Evolutionary conservation across 768 basidiomycete species (phyloP), one percentile per base, ranked within the genome.

Genomic region (Artomyces pyxidatus): DNA sequence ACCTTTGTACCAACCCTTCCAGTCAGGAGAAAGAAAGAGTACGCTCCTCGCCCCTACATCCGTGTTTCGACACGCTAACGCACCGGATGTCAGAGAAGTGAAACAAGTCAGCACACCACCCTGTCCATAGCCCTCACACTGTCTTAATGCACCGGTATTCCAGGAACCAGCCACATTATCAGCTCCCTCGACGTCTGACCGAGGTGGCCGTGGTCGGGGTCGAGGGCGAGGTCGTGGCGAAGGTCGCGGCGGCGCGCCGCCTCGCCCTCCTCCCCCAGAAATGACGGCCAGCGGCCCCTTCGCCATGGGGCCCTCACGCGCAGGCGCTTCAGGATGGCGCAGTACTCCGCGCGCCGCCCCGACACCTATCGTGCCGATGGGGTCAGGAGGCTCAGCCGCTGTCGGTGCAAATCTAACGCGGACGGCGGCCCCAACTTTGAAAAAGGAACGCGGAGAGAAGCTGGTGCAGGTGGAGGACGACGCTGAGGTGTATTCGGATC

Each of bases 271-370:
- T 41, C 65, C 75, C 2, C 69, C 69, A 6, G 82, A 86, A 66
- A 88, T 91, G 88, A 83, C 78, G 16, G 88, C 88, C 1, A 88
- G 85, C 59, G 88, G 88, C 3, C 88, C 88, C 12, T 91, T 91
- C 58, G 86, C 88, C 17, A 82, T 91, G 80, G 88, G 88, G 19
- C 88, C 88, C 28, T 73, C 85, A 21, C 71, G 86, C 56, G 76
- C 76, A 8, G 83, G 84, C 26, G 73, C 70, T 44, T 75, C 71
- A 50, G 70, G 71, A 12, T 75, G 78, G 45, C 71, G 76, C 32
- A 65, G 73, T 28, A 65, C 71, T 7, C 74, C 79, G 16, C 77
- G 76, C 19, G 73, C 82, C 16, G 77, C 77, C 56, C 77, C 83
- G 50, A 65, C 77, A 16, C 73, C 83, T 1, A 62, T 68, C 39